Evolutionary conservation across 768 basidiomycete species (phyloP).

Genomic region (Lentinula edodes): DNA sequence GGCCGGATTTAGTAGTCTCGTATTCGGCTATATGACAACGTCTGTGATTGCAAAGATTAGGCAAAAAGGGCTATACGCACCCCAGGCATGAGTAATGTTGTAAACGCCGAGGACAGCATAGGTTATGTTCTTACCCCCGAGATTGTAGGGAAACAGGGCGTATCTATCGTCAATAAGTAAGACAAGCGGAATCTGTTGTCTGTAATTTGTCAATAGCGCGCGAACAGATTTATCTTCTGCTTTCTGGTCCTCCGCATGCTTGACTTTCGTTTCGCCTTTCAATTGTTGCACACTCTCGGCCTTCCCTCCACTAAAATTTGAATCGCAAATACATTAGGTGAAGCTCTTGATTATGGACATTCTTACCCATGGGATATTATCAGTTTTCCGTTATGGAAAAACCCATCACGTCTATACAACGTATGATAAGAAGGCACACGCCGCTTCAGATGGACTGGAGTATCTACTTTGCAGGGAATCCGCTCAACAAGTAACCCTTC

Average conservation of each 20-base stretch:
- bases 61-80: constrained; percentile 29
- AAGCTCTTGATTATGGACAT: neutral
- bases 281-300: constrained; percentile 48
- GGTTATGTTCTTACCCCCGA: constrained; percentile 40
- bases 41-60: neutral
- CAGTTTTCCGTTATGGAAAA: constrained; percentile 55
- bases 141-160: constrained; percentile 64
- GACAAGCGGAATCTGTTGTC: constrained; percentile 52
- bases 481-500: constrained; percentile 75
- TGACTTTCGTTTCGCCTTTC: constrained; percentile 31
- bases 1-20: constrained; percentile 25
- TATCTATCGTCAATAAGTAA: constrained; percentile 76
- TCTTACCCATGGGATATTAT: constrained; percentile 83
- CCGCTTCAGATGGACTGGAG: constrained; percentile 9
- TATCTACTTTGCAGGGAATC: constrained; percentile 57
- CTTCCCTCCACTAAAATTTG: constrained; percentile 53
- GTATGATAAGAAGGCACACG: constrained; percentile 1
- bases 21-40: constrained; percentile 47
- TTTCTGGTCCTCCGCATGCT: constrained; percentile 58
- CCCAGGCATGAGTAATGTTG: constrained; percentile 66
- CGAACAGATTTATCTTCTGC: constrained; percentile 67
- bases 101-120: constrained; percentile 58
- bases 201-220: constrained; percentile 57
- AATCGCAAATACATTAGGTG: neutral
- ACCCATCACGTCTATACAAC: constrained; percentile 57